Conservation (phyloP, 192 early-diverging fungal genomes). For the Coemansia aciculifera region DNA sequence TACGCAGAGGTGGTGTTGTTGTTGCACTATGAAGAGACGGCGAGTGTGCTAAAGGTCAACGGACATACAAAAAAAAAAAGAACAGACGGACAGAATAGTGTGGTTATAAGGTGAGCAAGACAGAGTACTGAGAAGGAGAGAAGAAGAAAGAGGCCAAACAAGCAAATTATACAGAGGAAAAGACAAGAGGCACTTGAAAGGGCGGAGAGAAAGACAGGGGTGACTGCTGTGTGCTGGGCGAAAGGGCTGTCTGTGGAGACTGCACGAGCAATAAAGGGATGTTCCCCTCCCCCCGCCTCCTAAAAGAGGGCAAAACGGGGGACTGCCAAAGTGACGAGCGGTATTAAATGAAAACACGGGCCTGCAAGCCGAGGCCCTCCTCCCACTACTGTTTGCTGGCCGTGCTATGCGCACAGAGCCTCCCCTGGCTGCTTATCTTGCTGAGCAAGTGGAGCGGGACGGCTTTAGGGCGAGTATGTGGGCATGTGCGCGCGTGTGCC, state of each 20-base stretch:
- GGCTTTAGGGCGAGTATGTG: background rate
- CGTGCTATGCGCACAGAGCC: background rate
- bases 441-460: background rate
- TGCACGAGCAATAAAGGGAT: slow-evolving; percentile 3
- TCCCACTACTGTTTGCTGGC: background rate
- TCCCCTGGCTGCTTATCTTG: background rate
- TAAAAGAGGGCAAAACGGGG: slow-evolving; percentile 2
- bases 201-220: background rate
- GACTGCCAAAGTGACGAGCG: background rate
- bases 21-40: background rate
- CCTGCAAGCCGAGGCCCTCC: slow-evolving; percentile 3
- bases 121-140: background rate
- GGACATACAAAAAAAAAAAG: slow-evolving; percentile 3
- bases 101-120: background rate
- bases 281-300: slow-evolving; percentile 3
- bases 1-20: background rate
- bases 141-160: background rate
- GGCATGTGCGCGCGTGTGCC: slow-evolving; percentile 2
- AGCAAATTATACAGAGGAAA: slow-evolving; percentile 1
- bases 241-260: background rate
- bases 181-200: background rate
- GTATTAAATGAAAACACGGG: slow-evolving; percentile 5
- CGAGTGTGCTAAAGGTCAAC: background rate
- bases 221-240: slow-evolving; percentile 3
- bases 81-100: slow-evolving; percentile 8